Conservation (phyloP, 2,329 filamentous ascomycete genomes). For the Fusarium dlaminii region DNA sequence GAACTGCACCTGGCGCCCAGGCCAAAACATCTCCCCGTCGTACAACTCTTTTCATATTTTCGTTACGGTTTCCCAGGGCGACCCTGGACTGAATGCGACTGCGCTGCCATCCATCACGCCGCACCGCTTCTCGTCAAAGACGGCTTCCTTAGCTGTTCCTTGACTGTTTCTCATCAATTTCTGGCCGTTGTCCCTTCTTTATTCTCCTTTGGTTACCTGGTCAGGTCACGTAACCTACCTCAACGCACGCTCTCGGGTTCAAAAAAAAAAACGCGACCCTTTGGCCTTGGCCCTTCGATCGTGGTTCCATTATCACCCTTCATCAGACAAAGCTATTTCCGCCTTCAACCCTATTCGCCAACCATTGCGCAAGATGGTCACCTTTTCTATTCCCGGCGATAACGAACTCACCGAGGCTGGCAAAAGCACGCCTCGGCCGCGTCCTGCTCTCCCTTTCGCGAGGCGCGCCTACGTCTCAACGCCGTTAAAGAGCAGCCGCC, state of each 20-base stretch:
- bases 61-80: constrained; percentile 44
- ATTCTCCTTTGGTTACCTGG: constrained; percentile 6
- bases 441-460: constrained; percentile 55
- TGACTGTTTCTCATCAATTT: constrained; percentile 27
- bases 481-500: constrained; percentile 48
- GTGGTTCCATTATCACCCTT: constrained; percentile 17
- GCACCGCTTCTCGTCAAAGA: constrained; percentile 36
- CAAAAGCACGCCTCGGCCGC: constrained; percentile 51
- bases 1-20: constrained; percentile 21
- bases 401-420: constrained; percentile 44
- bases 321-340: constrained; percentile 9
- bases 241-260: constrained; percentile 1
- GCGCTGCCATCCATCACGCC: constrained; percentile 44
- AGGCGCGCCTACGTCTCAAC: constrained; percentile 54
- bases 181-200: constrained; percentile 10
- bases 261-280: constrained; percentile 31
- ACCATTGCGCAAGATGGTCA: constrained; percentile 47
- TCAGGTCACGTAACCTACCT: constrained; percentile 10
- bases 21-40: constrained; percentile 40
- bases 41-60: constrained; percentile 42
- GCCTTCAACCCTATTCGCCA: background rate
- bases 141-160: constrained; percentile 26
- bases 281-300: constrained; percentile 20
- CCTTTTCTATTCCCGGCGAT: constrained; percentile 52
- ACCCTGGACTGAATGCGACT: constrained; percentile 43